Base-by-base conservation (phyloP, 1,139 yeast genomes). In the Ashbya aceris region DNA sequence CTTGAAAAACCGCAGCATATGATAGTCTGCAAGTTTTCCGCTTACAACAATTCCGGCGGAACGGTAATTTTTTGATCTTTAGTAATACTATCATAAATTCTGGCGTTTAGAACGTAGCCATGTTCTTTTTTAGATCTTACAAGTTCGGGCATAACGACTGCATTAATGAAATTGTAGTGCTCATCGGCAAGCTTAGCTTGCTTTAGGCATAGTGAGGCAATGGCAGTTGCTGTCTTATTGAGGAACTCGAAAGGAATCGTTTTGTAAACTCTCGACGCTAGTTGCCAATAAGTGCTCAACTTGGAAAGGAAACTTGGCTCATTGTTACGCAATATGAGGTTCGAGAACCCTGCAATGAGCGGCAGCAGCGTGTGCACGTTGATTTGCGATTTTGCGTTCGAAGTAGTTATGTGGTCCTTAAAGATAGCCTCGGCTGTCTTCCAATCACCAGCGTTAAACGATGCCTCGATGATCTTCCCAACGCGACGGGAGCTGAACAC, bases 381-480 rank as follows among this genome's bases (percentile, higher is more conserved):
- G n/a, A 41, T 32, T 8, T 13, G 27, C 30, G 42, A 38, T 14
- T 43, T 45, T 12, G 38, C 36, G 29, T 23, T 41, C 13, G 38
- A 39, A 23, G 14, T 38, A 26, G 47, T 39, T 7, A 50, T 33
- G 32, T 45, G 55, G 2, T 49, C 48, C 29, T 49, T 49, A 40
- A 57, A 55, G 11, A 55, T 41, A n/a, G 41, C 42, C 37, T 57
- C 61, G 6, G 62, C 60, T 4, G 36, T 40, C 4, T 43, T 38
- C 33, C 47, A 40, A 14, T 49, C 44, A 2, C 60, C 61, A 23
- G 42, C 46, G 5, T 27, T 34, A 20, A 56, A 56, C 36, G 55
- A 60, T 2, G 60, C 55, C 6, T 38, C 33, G 14, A 58, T 48
- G 43, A 56, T 37, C 12, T 41, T 37, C 12, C 44, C 39, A 13